phyloP scores from a whole-genome alignment of 306 rosid genomes.

The Castanea mollissima region DNA sequence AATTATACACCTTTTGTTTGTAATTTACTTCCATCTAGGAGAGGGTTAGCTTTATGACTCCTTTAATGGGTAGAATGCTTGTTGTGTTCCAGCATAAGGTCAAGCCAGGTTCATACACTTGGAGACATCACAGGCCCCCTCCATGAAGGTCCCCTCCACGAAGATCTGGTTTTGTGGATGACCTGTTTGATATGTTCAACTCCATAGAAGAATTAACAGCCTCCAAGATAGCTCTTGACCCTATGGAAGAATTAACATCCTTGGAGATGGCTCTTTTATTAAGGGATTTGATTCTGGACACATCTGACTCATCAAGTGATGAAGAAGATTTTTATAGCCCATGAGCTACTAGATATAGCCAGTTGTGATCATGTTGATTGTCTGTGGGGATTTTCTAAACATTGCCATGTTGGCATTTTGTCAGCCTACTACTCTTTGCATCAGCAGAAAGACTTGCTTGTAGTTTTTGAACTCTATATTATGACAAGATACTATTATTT shows the following conservation, averaged over 20 bases:
- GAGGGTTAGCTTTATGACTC: constrained; percentile 37
- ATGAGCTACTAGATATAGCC: constrained; percentile 16
- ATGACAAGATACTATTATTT: not conserved
- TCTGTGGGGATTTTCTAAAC: not conserved
- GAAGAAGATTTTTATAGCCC: constrained; percentile 28
- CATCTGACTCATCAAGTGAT: constrained; percentile 41
- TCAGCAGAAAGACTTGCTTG: constrained; percentile 6
- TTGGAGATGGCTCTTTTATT: constrained; percentile 30
- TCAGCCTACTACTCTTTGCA: constrained; percentile 6
- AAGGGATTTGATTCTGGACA: constrained; percentile 30
- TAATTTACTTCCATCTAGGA: constrained; percentile 33
- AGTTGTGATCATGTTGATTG: not conserved
- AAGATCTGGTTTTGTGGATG: constrained; percentile 34
- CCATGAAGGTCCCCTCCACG: constrained; percentile 38
- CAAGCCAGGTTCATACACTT: constrained; percentile 50
- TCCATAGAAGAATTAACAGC: constrained; percentile 31
- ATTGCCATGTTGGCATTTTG: constrained; percentile 18
- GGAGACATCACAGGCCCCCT: constrained; percentile 52
- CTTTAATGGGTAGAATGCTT: constrained; percentile 55
- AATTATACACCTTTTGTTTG: constrained; percentile 29
- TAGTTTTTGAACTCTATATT: constrained; percentile 13
- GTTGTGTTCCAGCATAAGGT: constrained; percentile 63
- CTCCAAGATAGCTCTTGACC: constrained; percentile 21
- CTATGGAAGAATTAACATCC: constrained; percentile 20
- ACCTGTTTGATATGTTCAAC: constrained; percentile 30